Percentiles rank a stretch among this genome's conserved stretches.
These are phyloP conservation scores for Hevea brasiliensis DNA, from an alignment of 345 rosid genomes.

Conservation along the genomic window DNA sequence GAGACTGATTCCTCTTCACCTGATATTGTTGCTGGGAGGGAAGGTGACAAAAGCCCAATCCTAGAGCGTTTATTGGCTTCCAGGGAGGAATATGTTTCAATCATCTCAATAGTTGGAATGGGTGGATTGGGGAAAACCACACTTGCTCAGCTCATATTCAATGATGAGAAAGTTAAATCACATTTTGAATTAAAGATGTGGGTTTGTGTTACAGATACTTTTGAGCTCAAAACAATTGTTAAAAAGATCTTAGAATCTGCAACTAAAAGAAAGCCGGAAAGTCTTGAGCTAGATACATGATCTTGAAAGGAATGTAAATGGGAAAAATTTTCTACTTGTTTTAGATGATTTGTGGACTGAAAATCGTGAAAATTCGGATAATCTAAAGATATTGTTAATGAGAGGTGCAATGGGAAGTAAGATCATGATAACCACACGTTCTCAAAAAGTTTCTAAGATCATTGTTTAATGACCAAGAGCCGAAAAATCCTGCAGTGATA, in stretches of 20 bases:
- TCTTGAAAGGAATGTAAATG: too few species aligned
- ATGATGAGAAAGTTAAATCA: slow-evolving; percentile 9
- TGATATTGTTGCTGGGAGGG: slow-evolving; percentile 17
- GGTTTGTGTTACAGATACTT: background rate
- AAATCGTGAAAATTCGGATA: slow-evolving; percentile 6
- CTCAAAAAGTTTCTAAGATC: background rate
- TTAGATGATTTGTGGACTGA: slow-evolving; percentile 31
- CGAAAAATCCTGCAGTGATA: accelerated
- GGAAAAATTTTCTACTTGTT: slow-evolving; percentile 17
- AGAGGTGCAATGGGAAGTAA: slow-evolving; percentile 20
- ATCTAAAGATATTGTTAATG: background rate
- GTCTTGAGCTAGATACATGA: slow-evolving; percentile 3
- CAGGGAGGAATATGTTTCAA: background rate
- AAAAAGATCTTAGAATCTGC: slow-evolving; percentile 19
- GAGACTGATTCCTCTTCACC: slow-evolving; percentile 5
- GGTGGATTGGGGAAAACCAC: slow-evolving; percentile 33
- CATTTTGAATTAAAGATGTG: slow-evolving; percentile 17
- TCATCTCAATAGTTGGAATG: slow-evolving; percentile 26
- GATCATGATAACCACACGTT: slow-evolving; percentile 24
- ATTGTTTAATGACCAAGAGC: slow-evolving; percentile 10
- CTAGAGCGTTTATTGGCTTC: background rate
- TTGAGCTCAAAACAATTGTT: background rate
- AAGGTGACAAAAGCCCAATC: slow-evolving; percentile 10
- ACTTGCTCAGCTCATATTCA: slow-evolving; percentile 19
- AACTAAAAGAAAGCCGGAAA: background rate